Base-by-base conservation (phyloP, 2,329 filamentous ascomycete genomes). In the Pseudopyricularia javanii region DNA sequence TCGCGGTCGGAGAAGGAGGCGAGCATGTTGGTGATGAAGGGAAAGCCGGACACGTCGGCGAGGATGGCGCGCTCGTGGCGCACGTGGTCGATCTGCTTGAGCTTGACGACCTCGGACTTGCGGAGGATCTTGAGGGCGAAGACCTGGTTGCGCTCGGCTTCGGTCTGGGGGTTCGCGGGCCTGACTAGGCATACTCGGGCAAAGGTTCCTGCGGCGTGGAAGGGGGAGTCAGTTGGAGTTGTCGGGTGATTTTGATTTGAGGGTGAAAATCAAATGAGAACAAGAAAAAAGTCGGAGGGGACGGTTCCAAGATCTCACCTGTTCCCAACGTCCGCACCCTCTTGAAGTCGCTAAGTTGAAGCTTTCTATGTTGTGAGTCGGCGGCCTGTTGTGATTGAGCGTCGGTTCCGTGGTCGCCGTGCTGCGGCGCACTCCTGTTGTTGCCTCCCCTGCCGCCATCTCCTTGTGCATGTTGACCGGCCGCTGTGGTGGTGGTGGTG, bases 1-100 rank as follows among this genome's bases (percentile, higher is more conserved):
- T 90, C 85, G 60, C 74, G 72, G 68, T 91, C 87, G 63, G 88
- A 83, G 70, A 91, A 93, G 58, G 86, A 88, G 56, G 83, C 85
- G 50, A 86, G 75, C 63, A 91, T 78, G 56, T 79, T 83, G 51
- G 88, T 91, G 64, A 93, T 91, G 69, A 91, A 93, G 24, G 88
- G 88, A 64, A 91, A 83, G 24, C 86, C 86, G 48, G 85, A 82
- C 49, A 91, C 85, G 58, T 87, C 83, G 62, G 82, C 79, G 51
- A 93, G 80, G 59, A 91, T 84, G 57, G 82, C 79, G 60, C 87
- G 84, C 73, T 93, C 88, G 68, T 91, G 87, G 56, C 86, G 84
- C 53, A 91, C 87, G 67, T 93, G 88, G 68, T 91, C 87, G 59
- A 91, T 83, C 64, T 93, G 88, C 73, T 91, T 91, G 54, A 91